phyloP scores from a whole-genome alignment of 441 rosid species.

The Jatropha podagrica region DNA sequence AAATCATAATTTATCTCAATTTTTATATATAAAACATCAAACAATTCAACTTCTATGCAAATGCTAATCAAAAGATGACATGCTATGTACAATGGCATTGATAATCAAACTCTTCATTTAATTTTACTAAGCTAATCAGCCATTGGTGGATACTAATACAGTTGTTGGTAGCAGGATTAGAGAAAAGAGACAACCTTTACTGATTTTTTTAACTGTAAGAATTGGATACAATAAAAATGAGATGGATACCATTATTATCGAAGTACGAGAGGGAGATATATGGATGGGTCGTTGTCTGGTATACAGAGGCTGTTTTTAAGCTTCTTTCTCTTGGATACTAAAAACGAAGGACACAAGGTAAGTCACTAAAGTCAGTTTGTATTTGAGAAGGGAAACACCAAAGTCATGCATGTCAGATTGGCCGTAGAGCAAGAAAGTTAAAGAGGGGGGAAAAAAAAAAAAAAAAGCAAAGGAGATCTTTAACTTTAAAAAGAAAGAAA shows the following conservation, averaged over 20 bases:
- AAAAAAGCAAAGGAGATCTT: background rate
- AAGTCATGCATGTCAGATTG: slow-evolving; percentile 44
- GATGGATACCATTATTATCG: slow-evolving; percentile 46
- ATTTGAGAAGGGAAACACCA: slow-evolving; percentile 37
- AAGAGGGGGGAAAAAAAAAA: background rate
- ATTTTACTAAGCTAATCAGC: no score
- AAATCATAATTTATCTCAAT: no score
- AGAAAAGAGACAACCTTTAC: background rate
- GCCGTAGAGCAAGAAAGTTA: slow-evolving; percentile 11
- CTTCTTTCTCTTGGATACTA: slow-evolving; percentile 11
- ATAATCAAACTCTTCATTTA: no score
- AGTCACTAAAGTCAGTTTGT: slow-evolving; percentile 28
- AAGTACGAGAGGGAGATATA: slow-evolving; percentile 31
- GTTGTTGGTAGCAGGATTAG: no score
- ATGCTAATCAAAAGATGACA: no score
- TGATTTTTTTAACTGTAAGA: background rate
- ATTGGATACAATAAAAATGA: slow-evolving; percentile 9
- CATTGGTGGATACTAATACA: no score
- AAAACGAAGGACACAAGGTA: slow-evolving; percentile 15
- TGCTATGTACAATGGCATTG: no score
- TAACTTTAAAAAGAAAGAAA: no score
- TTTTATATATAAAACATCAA: no score
- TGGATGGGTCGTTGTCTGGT: slow-evolving; percentile 54
- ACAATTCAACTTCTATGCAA: no score
- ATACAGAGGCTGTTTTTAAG: slow-evolving; percentile 25